A percentile compares a stretch with the other conserved stretches of the same genome.
Evolutionary conservation across 495 filamentous ascomycete species (phyloP).

Genomic region (Aeminium ludgeri): DNA sequence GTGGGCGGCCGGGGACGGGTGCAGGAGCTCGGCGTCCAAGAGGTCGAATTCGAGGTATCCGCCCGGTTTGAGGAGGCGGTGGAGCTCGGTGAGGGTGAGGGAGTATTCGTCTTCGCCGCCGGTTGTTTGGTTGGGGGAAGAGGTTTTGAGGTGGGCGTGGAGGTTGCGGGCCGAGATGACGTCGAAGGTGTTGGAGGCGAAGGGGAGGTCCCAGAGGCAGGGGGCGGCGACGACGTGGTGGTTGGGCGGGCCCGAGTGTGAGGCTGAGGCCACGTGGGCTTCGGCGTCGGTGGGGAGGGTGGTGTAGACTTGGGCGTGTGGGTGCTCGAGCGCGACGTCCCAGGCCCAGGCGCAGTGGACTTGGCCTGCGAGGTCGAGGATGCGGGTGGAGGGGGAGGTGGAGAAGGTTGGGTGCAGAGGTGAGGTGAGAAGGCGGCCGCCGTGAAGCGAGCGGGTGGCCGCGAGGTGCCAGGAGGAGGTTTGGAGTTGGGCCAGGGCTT

Average conservation of each 20-base stretch:
- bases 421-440: conserved; percentile 62
- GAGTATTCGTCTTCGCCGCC: conserved; percentile 63
- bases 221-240: conserved; percentile 65
- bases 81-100: conserved; percentile 64
- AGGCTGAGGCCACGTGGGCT: conserved; percentile 36
- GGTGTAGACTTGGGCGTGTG: conserved; percentile 71
- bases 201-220: conserved; percentile 64
- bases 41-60: conserved; percentile 82
- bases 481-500: conserved; percentile 59
- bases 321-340: conserved; percentile 72
- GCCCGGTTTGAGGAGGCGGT: conserved; percentile 79
- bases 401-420: conserved; percentile 47
- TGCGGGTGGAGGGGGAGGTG: conserved; percentile 36
- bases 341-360: conserved; percentile 86
- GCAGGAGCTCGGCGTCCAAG: conserved; percentile 75
- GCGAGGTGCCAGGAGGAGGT: conserved; percentile 66
- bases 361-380: conserved; percentile 81
- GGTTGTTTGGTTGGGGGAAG: conserved; percentile 5
- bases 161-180: conserved; percentile 82
- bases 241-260: conserved; percentile 67
- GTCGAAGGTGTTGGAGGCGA: conserved; percentile 77
- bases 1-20: conserved; percentile 51
- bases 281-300: conserved; percentile 41
- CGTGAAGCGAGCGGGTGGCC: conserved; percentile 58
- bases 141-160: conserved; percentile 44